A percentile compares a stretch with the other conserved stretches of the same genome.
Conservation (phyloP, 176 grass and related monocot species). For the Ampelocalamus luodianensis region DNA sequence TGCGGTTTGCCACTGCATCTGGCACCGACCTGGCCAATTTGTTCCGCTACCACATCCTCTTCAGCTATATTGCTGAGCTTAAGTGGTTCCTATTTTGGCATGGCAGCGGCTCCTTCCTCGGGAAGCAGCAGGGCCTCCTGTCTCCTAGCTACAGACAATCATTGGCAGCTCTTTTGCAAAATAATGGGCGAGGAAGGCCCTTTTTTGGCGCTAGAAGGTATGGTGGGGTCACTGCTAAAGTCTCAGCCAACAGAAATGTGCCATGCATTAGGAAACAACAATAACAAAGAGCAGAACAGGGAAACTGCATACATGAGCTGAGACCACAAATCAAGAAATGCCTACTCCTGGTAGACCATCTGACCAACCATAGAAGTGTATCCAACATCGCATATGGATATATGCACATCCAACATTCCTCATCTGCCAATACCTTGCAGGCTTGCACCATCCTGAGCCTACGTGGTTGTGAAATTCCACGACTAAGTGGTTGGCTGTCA, state of each 20-base stretch:
- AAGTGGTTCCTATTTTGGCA: not conserved
- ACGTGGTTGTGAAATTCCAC: not conserved
- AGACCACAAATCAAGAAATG: conserved; percentile 18
- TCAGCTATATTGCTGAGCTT: conserved; percentile 1
- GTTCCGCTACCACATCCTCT: too few species aligned
- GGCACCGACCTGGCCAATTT: not conserved
- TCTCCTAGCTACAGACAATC: not conserved
- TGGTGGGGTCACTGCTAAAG: not conserved
- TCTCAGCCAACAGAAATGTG: not conserved
- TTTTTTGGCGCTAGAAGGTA: not conserved
- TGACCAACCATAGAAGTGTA: conserved; percentile 9
- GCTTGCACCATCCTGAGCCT: conserved; percentile 4
- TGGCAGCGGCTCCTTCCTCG: not conserved
- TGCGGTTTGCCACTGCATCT: not conserved
- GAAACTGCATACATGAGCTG: not conserved
- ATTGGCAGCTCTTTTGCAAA: not conserved
- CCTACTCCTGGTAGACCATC: conserved; percentile 8
- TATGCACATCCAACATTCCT: not conserved
- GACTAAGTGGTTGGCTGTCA: not conserved
- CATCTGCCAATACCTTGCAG: not conserved
- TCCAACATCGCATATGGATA: not conserved
- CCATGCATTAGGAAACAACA: conserved; percentile 19
- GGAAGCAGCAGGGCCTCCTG: not conserved
- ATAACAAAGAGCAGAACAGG: not conserved
- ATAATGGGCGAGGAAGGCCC: not conserved